A percentile compares a stretch with the other conserved stretches of the same genome.
Conservation (phyloP, 306 rosid genomes). For the Canavalia ensiformis region DNA sequence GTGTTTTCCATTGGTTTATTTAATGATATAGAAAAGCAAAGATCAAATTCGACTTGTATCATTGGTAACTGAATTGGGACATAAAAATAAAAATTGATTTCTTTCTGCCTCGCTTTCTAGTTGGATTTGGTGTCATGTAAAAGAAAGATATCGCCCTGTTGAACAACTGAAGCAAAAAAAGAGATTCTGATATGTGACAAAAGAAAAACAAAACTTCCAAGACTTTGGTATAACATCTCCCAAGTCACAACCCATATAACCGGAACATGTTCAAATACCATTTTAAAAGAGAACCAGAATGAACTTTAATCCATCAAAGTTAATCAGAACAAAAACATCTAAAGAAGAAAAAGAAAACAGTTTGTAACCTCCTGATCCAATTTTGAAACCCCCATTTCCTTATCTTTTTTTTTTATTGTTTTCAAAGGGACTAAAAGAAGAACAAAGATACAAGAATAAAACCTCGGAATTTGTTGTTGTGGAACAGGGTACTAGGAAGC, state of each 20-base stretch:
- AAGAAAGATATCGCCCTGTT: conserved; percentile 32
- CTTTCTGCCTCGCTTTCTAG: conserved; percentile 26
- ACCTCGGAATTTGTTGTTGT: conserved; percentile 56
- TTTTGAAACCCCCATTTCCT: conserved; percentile 13
- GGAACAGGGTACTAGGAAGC: conserved; percentile 46
- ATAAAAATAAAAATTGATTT: neutral
- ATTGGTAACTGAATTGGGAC: conserved; percentile 26
- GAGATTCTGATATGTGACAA: conserved; percentile 26
- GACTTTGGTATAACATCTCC: neutral
- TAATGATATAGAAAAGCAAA: conserved; percentile 20
- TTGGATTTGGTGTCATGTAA: conserved; percentile 39
- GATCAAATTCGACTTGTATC: conserved; percentile 5
- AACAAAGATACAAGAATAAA: conserved; percentile 12
- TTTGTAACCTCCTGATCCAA: neutral
- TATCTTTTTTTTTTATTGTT: neutral
- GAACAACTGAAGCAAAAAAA: neutral
- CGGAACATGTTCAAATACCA: conserved; percentile 14
- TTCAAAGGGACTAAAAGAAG: neutral
- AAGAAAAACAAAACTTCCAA: conserved; percentile 21
- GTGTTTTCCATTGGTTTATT: neutral
- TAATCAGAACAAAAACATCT: conserved; percentile 27
- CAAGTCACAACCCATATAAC: conserved; percentile 17
- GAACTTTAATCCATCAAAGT: conserved; percentile 33
- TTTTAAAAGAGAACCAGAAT: neutral
- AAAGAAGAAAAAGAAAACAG: conserved; percentile 7